Evolutionary conservation across 441 rosid species (phyloP).

Genomic region (Brassica hybrid): DNA sequence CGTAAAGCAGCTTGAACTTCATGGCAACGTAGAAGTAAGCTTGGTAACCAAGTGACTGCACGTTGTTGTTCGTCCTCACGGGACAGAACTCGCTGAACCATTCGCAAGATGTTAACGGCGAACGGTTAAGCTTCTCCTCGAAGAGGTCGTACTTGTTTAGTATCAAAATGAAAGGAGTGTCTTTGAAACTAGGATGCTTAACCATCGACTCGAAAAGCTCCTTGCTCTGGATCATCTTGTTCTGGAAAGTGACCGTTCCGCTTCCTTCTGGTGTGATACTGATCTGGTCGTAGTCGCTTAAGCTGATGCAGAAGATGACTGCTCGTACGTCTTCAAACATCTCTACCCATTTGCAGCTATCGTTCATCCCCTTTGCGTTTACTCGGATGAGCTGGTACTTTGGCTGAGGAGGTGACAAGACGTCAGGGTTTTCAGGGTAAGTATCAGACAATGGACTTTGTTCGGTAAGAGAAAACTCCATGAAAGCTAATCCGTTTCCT

Average conservation of each 20-base stretch:
- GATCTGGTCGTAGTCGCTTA: conserved; percentile 87
- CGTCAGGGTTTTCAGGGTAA: conserved; percentile 75
- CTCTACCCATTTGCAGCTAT: conserved; percentile 99
- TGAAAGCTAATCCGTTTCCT: conserved; percentile 96
- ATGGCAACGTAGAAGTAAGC: conserved; percentile 92
- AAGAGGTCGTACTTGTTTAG: conserved; percentile 97
- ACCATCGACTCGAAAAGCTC: conserved; percentile 83
- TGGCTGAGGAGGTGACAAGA: conserved; percentile 63
- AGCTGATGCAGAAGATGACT: conserved; percentile 85
- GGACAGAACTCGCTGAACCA: conserved; percentile 96
- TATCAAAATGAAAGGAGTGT: conserved; percentile 78
- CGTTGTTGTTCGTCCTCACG: conserved; percentile 64
- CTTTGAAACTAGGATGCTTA: conserved; percentile 90
- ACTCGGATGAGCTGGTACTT: conserved; percentile 94
- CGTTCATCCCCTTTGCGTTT: conserved; percentile 91
- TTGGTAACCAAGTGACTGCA: conserved; percentile 82
- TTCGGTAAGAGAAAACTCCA: conserved; percentile 90
- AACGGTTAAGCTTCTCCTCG: conserved; percentile 78
- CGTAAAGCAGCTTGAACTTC: conserved; percentile 95
- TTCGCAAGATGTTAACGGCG: conserved; percentile 70
- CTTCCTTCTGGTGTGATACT: conserved; percentile 56
- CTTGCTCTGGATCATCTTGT: conserved; percentile 92
- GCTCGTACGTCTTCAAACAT: conserved; percentile 97
- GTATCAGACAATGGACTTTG: conserved; percentile 94
- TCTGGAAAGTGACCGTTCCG: conserved; percentile 57